phyloP scores from a whole-genome alignment of 805 yeast genomes.

The Diddensiella caesifluorescens region DNA sequence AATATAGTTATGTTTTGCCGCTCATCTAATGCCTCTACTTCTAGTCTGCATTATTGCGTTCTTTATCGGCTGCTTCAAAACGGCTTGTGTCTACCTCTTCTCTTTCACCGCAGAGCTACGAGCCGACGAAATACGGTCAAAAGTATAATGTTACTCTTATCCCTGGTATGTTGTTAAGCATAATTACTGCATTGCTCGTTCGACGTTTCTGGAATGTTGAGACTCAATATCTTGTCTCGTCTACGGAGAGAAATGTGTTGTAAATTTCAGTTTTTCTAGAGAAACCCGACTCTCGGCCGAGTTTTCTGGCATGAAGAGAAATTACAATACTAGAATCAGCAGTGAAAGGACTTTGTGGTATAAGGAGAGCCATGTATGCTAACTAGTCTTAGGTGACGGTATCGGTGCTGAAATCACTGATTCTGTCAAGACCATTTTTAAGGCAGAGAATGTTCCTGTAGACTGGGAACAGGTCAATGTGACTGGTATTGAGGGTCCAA shows the following conservation, averaged over 20 bases:
- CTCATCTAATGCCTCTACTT: neutral
- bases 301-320: too few relatives aligned
- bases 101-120: slow-evolving; percentile 20
- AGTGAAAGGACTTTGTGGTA: too few relatives aligned
- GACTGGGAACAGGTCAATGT: slow-evolving; percentile 75
- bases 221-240: too few relatives aligned
- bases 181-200: too few relatives aligned
- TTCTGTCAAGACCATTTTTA: slow-evolving; percentile 85
- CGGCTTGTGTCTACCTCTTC: slow-evolving; percentile 34
- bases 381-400: slow-evolving; percentile 68
- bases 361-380: neutral
- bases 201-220: too few relatives aligned
- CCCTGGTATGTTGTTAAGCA: slow-evolving; percentile 48
- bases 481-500: slow-evolving; percentile 46
- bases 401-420: slow-evolving; percentile 94
- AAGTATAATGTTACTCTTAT: slow-evolving; percentile 88
- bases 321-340: too few relatives aligned
- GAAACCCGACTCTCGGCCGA: too few relatives aligned
- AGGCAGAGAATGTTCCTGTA: slow-evolving; percentile 81
- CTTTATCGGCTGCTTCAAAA: slow-evolving; percentile 13
- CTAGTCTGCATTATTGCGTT: neutral
- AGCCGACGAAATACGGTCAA: slow-evolving; percentile 82
- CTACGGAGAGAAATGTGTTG: too few relatives aligned
- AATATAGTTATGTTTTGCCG: neutral
- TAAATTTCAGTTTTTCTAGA: too few relatives aligned